Base-by-base conservation (phyloP, 1,139 yeast species). In the Zygosaccharomyces sapae region DNA sequence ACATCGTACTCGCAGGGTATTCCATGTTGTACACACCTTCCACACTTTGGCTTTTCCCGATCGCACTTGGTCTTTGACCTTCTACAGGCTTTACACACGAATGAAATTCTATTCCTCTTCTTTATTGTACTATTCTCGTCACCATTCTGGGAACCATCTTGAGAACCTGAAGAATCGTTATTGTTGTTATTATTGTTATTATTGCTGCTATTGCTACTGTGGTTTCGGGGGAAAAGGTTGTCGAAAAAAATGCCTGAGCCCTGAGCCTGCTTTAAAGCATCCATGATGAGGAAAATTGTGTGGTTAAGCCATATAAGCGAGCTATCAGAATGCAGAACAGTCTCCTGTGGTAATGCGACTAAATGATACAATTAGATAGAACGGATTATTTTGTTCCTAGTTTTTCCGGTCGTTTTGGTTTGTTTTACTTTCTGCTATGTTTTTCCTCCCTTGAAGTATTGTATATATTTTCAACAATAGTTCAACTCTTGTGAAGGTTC, bases 41-140 rank as follows among this genome's bases (percentile, higher is more conserved):
- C 44, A 47, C 70, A 66, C 10, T 51, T 41, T 10, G 67, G 66
- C 44, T 63, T 65, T 33, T 53, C 59, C 38, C 61, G 56, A 47
- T 65, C 67, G 48, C 70, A 65, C 47, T 61, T 65, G 1, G 67
- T 62, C 47, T 63, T 62, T 1, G 65, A 57, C 38, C 55, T 56
- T 44, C 68, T 51, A 44, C 69, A 65, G 1, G 58, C 57, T 43
- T 61, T 59, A 43, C 69, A 65, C 9, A 64, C 68, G 45, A 56
- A 65, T 0, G 68, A 65, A 2, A 65, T 45, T 38, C 67, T 55
- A 38, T 65, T 59, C 38, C 69, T 53, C 38, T 55, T 62, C 40
- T 52, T 58, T 8, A 41, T 44, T 8, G 48, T 41, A 5, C 13
- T 30, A 30, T 10, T 5, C 5, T 30, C 33, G 13, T n/a, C 12